Evolutionary conservation across 2,329 filamentous ascomycete species (phyloP), one percentile per base, ranked within the genome.

Genomic region (Arthrobotrys musiformis): DNA sequence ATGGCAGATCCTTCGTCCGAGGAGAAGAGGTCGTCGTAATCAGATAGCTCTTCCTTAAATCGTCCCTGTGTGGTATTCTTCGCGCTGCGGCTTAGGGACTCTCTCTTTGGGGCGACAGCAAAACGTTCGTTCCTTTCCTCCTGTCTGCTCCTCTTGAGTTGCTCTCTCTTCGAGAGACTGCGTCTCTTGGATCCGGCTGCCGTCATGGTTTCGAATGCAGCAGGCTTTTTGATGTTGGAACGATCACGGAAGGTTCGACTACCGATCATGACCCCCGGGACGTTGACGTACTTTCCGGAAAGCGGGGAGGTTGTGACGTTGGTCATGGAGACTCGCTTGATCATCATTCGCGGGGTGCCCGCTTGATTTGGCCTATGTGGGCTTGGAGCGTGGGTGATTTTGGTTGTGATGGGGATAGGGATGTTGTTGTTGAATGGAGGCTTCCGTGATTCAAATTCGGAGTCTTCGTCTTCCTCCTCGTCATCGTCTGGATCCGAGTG

Each of bases 321-420:
- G 6, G 73, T 77, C 73, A 77, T 77, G 4, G 73, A 77, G 24
- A 77, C 73, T 46, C 73, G 58, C 35, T 77, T 77, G 40, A 77
- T 68, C 73, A 77, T 70, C 73, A 77, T 77, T 35, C 73, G 73
- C 2, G 73, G 73, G 5, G 73, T 77, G 17, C 66, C 73, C 7
- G 42, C 17, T 28, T 66, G 66, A 17, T 33, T 77, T 2, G 42
- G 30, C 13, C 30, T 58, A 28, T 63, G 64, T 2, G 54, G 54
- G 22, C 64, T 35, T 6, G 52, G 17, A 50, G 63, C 30, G 8
- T 61, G n/a, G 17, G 64, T 63, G 35, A 70, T 58, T n/a, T 64
- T 76, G 9, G 72, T 69, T 52, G 48, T 75, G n/a, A 75, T 68
- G 5, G 70, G 72, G 5, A 69, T 62, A n/a, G n/a, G n/a, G n/a